Evolutionary conservation across 495 filamentous ascomycete genomes (phyloP).

Genomic region (Cercophora sp.): DNA sequence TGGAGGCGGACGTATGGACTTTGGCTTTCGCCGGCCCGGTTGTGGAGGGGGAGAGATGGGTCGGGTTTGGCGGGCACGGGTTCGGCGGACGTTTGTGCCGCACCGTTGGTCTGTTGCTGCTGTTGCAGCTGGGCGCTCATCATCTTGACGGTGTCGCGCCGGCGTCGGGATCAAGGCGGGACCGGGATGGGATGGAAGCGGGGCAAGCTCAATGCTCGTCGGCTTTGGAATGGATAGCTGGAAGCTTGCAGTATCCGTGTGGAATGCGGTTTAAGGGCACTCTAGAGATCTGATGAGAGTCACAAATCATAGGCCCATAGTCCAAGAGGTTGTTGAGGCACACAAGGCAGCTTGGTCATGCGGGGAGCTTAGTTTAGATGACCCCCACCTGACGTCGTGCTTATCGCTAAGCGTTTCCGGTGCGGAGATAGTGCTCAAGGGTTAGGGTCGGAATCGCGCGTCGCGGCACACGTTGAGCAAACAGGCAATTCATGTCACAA

Average conservation of each 20-base stretch:
- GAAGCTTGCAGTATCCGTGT: too few relatives aligned
- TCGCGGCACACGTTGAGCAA: too few relatives aligned
- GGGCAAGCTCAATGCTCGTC: too few relatives aligned
- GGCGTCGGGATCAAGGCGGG: too few relatives aligned
- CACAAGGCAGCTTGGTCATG: not conserved
- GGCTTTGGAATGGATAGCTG: too few relatives aligned
- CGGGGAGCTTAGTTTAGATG: not conserved
- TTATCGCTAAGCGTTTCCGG: constrained; percentile 1
- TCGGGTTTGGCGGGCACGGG: not conserved
- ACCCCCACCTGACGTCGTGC: constrained; percentile 9
- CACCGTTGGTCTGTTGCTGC: constrained; percentile 12
- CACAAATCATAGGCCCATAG: too few relatives aligned
- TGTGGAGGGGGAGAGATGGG: constrained; percentile 44
- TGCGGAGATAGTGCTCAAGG: not conserved
- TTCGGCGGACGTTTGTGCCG: not conserved
- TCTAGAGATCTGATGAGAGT: too few relatives aligned
- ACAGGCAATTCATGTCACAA: too few relatives aligned
- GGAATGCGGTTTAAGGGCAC: too few relatives aligned
- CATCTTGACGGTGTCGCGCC: constrained; percentile 16
- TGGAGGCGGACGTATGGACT: constrained; percentile 84
- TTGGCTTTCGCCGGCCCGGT: constrained; percentile 67
- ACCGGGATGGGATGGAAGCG: too few relatives aligned
- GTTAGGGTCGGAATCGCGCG: constrained; percentile 1
- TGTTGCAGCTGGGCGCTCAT: constrained; percentile 25
- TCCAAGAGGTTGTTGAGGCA: too few relatives aligned